A percentile compares a stretch with the other conserved stretches of the same genome.
These are phyloP conservation scores for Neoarthrinium moseri DNA, from an alignment of 2,329 filamentous ascomycete species.

Conservation along the genomic window DNA sequence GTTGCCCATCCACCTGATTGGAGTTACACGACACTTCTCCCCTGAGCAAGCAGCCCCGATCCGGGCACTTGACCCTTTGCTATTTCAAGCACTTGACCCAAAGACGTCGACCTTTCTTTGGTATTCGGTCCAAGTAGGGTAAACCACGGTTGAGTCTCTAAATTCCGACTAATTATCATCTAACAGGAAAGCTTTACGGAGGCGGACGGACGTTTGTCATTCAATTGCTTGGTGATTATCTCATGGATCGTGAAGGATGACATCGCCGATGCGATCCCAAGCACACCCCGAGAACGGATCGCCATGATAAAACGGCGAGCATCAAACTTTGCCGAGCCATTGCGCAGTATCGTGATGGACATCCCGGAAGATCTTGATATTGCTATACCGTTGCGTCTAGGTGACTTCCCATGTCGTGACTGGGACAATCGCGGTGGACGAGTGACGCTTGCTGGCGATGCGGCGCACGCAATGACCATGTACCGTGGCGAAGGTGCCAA, in stretches of 20 bases:
- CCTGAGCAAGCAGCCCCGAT: slow-evolving; percentile 32
- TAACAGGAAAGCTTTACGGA: slow-evolving; percentile 3
- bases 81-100: slow-evolving; percentile 54
- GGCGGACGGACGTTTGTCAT: slow-evolving; percentile 31
- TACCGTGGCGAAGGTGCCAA: slow-evolving; percentile 40
- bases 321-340: slow-evolving; percentile 31
- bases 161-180: not conserved
- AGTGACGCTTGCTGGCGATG: slow-evolving; percentile 50
- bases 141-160: slow-evolving; percentile 20
- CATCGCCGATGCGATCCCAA: slow-evolving; percentile 29
- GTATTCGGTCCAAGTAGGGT: slow-evolving; percentile 45
- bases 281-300: slow-evolving; percentile 29
- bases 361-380: slow-evolving; percentile 37
- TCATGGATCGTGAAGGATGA: slow-evolving; percentile 40
- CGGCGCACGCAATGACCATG: slow-evolving; percentile 61
- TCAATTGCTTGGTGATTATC: slow-evolving; percentile 42
- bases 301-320: slow-evolving; percentile 38
- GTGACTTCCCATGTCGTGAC: slow-evolving; percentile 34
- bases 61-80: slow-evolving; percentile 48
- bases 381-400: slow-evolving; percentile 14
- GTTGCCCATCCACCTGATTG: slow-evolving; percentile 37
- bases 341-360: slow-evolving; percentile 38
- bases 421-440: slow-evolving; percentile 43
- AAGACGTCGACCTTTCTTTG: slow-evolving; percentile 48
- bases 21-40: slow-evolving; percentile 34